These are phyloP conservation scores for Rhamnella rubrinervis DNA, from an alignment of 331 rosid genomes.

Conservation along the genomic window DNA sequence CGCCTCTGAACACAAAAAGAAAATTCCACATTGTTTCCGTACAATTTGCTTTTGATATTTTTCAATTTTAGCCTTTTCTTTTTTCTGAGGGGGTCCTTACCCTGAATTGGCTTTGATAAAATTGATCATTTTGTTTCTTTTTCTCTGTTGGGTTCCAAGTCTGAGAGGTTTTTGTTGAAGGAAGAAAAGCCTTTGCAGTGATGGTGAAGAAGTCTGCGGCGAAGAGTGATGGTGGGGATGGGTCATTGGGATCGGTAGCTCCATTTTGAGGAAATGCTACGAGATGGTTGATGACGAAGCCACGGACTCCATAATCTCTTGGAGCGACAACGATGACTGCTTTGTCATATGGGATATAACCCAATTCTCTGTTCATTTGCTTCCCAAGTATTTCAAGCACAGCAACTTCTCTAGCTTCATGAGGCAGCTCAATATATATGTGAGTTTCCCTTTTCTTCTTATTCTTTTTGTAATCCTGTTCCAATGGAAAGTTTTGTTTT, in stretches of 20 bases:
- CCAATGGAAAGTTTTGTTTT: background rate
- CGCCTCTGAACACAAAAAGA: too few relatives aligned
- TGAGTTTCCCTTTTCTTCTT: conserved; percentile 15
- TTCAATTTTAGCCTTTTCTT: background rate
- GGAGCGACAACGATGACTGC: conserved; percentile 45
- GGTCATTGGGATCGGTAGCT: conserved; percentile 40
- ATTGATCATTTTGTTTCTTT: background rate
- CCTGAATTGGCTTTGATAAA: background rate
- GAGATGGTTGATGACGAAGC: conserved; percentile 75
- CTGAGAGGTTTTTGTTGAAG: background rate
- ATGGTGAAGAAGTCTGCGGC: conserved; percentile 52
- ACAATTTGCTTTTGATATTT: background rate
- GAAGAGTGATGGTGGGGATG: conserved; percentile 35
- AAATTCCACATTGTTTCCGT: background rate
- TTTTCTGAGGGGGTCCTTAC: background rate
- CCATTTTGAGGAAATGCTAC: conserved; percentile 85
- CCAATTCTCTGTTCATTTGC: conserved; percentile 65
- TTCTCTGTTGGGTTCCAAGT: too few relatives aligned
- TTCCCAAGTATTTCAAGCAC: conserved; percentile 72
- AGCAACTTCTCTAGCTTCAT: conserved; percentile 81
- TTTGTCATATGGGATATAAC: conserved; percentile 66
- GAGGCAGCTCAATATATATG: conserved; percentile 84
- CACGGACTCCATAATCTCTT: conserved; percentile 61
- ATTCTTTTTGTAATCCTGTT: background rate
- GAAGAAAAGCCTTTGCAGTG: background rate